These are phyloP conservation scores for Tetradesmus obliquus DNA, from an alignment of 139 green algal genomes.

Conservation along the genomic window DNA sequence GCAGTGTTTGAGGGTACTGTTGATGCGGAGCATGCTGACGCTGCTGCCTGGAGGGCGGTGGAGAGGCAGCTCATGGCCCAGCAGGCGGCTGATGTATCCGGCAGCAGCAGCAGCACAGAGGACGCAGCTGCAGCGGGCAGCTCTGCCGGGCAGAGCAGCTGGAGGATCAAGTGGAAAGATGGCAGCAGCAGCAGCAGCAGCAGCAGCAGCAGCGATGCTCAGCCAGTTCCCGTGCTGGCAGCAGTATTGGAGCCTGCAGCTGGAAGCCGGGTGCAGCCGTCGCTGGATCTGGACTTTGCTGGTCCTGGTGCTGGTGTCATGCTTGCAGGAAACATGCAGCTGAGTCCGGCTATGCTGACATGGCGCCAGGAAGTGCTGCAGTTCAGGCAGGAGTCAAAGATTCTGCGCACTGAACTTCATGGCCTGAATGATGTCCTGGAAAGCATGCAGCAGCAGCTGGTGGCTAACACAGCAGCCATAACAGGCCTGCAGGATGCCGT, in stretches of 20 bases:
- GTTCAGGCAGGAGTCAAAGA: constrained; percentile 2
- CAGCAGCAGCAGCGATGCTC: constrained; percentile 10
- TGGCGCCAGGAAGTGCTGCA: constrained; percentile 10
- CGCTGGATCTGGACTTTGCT: background rate
- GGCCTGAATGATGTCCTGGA: background rate
- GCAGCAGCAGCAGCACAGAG: background rate
- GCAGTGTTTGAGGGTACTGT: background rate
- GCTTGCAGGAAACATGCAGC: background rate
- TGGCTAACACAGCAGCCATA: background rate
- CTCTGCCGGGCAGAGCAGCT: background rate
- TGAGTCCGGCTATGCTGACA: constrained; percentile 11
- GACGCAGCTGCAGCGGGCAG: constrained; percentile 5
- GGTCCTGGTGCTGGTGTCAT: background rate
- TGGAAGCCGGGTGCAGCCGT: background rate
- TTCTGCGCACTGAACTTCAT: background rate
- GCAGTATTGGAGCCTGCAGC: background rate
- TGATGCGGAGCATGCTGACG: background rate
- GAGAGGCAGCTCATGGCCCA: background rate
- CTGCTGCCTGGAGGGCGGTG: background rate
- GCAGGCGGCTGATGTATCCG: background rate
- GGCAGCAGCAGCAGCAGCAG: constrained; percentile 32
- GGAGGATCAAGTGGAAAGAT: background rate
- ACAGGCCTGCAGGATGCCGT: background rate
- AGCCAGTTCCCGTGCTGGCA: background rate
- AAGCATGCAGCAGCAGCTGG: constrained; percentile 5